phyloP scores from a whole-genome alignment of 805 yeast species.

The Metschnikowia amazonensis region DNA sequence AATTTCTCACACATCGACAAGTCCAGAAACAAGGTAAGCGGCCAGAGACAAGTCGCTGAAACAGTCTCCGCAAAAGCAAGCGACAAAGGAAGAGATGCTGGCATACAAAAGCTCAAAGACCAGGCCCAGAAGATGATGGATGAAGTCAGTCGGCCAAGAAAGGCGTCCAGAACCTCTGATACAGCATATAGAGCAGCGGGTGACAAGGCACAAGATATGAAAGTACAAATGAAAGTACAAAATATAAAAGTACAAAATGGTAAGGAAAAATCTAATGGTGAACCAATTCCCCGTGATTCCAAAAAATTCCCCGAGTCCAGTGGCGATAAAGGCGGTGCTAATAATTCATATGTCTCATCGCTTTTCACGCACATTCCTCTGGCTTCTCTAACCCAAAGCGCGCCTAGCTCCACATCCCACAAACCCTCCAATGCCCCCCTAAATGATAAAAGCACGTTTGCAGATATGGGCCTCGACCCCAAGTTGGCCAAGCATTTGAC shows the following conservation, averaged over 20 bases:
- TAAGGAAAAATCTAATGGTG: too few relatives aligned
- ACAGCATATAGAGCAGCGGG: too few relatives aligned
- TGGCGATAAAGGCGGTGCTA: slow-evolving; percentile 18
- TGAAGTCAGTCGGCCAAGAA: slow-evolving; percentile 7
- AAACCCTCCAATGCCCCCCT: slow-evolving; percentile 86
- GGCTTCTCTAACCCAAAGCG: slow-evolving; percentile 52
- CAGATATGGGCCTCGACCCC: slow-evolving; percentile 63
- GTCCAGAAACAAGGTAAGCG: neutral
- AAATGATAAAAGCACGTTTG: slow-evolving; percentile 63
- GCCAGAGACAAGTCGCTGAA: neutral
- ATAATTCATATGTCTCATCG: slow-evolving; percentile 74
- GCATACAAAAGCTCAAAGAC: neutral
- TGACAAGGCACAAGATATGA: too few relatives aligned
- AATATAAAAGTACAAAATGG: too few relatives aligned
- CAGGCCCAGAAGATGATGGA: slow-evolving; percentile 5
- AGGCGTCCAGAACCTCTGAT: neutral
- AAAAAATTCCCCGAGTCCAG: neutral
- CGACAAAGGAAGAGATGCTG: neutral
- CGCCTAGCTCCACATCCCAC: slow-evolving; percentile 35
- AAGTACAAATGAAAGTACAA: too few relatives aligned
- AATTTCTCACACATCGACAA: neutral
- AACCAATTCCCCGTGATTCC: too few relatives aligned
- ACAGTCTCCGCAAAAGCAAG: neutral
- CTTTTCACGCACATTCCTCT: slow-evolving; percentile 51
- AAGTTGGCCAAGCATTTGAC: slow-evolving; percentile 51